Evolutionary conservation across 106 monocot genomes (phyloP).

Genomic region (Cymbidium sinense): DNA sequence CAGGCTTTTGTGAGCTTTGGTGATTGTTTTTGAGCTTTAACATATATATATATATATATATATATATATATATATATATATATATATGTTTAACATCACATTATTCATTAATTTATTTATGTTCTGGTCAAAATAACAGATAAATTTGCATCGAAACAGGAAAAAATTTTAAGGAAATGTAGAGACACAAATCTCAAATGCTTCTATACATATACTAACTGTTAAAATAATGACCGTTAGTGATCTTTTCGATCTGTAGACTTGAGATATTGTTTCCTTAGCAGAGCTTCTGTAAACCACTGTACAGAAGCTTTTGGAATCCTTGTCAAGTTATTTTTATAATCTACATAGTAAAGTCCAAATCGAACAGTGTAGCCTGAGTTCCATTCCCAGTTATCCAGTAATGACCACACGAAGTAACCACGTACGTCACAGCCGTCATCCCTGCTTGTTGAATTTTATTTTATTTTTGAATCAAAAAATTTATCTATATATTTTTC

Average conservation of each 20-base stretch:
- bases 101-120: no score
- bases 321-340: conserved; percentile 65
- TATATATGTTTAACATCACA: no score
- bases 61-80: no score
- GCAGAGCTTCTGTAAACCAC: conserved; percentile 49
- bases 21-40: no score
- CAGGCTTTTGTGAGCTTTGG: no score
- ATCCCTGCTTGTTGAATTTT: conserved; percentile 30
- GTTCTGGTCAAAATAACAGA: no score
- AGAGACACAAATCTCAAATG: no score
- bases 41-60: no score
- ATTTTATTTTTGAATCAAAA: not conserved
- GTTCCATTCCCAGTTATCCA: conserved; percentile 89
- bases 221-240: not conserved
- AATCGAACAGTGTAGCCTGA: conserved; percentile 61
- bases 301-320: conserved; percentile 63
- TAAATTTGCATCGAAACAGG: no score
- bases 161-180: no score
- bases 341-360: conserved; percentile 65
- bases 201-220: no score
- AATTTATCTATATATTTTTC: not conserved
- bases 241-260: not conserved
- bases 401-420: conserved; percentile 75
- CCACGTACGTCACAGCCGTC: conserved; percentile 57
- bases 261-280: not conserved